Percentiles rank a stretch among this genome's conserved stretches.
Conservation (phyloP, 305 asterid genomes). For the Solanum hybrid region DNA sequence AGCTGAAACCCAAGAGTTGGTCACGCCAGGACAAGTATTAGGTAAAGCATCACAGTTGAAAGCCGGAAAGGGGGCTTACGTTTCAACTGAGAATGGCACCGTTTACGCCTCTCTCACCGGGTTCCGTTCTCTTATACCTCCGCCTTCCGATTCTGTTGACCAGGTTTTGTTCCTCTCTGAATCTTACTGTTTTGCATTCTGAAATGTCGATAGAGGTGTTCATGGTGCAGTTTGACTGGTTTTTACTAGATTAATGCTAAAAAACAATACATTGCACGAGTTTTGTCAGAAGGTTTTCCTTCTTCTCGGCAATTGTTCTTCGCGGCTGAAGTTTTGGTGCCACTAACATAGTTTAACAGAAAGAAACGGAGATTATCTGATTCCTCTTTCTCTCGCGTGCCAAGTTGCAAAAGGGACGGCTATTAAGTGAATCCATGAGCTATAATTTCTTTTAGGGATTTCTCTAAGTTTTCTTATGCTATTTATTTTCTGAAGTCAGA, state of each 20-base stretch:
- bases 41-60: slow-evolving; percentile 56
- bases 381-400: not conserved
- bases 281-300: not conserved
- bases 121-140: slow-evolving; percentile 39
- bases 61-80: slow-evolving; percentile 71
- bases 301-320: not conserved
- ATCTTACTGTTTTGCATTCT: not conserved
- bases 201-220: not conserved
- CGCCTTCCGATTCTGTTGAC: slow-evolving; percentile 44
- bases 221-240: not conserved
- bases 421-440: not conserved
- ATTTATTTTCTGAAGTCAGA: not conserved
- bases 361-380: not conserved
- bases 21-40: slow-evolving; percentile 79
- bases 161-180: slow-evolving; percentile 24
- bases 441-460: not conserved
- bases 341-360: not conserved
- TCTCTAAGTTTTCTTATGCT: not conserved
- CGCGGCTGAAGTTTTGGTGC: not conserved
- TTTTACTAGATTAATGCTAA: not conserved
- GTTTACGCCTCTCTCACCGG: slow-evolving; percentile 81
- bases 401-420: not conserved
- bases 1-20: slow-evolving; percentile 23
- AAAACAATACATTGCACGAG: not conserved
- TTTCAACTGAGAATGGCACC: slow-evolving; percentile 39